Conservation (phyloP, 164 flowering plant genomes). For the Platanus orientalis region DNA sequence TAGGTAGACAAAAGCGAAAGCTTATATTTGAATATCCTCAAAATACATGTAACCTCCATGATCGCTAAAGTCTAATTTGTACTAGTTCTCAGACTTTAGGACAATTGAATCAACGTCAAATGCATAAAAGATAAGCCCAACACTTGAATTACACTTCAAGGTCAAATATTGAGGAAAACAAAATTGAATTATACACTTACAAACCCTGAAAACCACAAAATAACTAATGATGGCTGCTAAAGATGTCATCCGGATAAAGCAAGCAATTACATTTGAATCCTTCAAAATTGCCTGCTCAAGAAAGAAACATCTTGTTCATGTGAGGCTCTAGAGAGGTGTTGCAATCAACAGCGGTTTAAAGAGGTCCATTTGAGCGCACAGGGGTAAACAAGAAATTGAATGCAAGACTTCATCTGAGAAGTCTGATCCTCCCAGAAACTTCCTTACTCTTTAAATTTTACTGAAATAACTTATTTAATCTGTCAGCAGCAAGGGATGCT, state of each 20-base stretch:
- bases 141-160: slow-evolving; percentile 7
- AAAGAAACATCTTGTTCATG: background rate
- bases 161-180: slow-evolving; percentile 2
- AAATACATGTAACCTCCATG: no score
- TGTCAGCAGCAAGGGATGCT: slow-evolving; percentile 64
- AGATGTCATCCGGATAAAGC: background rate
- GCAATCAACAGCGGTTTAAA: background rate
- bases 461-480: slow-evolving; percentile 60
- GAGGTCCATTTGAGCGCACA: background rate
- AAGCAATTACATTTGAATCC: background rate
- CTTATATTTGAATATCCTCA: no score
- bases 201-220: slow-evolving; percentile 9
- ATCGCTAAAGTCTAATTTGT: no score
- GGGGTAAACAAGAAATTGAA: background rate
- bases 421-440: background rate
- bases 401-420: background rate
- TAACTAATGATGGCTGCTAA: background rate
- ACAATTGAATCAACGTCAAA: background rate
- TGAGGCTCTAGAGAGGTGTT: background rate
- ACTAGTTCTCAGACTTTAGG: no score
- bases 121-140: background rate
- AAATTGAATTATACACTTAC: slow-evolving; percentile 15
- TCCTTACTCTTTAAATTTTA: slow-evolving; percentile 20
- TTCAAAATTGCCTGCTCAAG: background rate
- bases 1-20: no score